Percentiles rank a stretch among this genome's conserved stretches.
These are phyloP conservation scores for Ophiostoma ulmi DNA, from an alignment of 2,329 filamentous ascomycete species.

Conservation along the genomic window DNA sequence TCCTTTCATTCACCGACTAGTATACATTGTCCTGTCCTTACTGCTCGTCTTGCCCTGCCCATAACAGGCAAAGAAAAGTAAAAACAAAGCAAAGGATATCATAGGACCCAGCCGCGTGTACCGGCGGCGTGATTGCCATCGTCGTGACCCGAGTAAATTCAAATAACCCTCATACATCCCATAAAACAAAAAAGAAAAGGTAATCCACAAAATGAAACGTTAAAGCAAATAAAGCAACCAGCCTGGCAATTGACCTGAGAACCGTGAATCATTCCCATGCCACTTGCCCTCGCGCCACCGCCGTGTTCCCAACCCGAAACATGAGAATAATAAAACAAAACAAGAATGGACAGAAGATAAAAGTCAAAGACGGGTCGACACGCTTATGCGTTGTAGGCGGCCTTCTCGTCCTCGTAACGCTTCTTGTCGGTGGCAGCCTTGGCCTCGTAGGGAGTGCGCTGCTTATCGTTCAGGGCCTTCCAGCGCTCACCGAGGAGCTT, in stretches of 20 bases:
- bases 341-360: conserved; percentile 17
- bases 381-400: conserved; percentile 64
- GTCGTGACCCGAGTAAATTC: conserved; percentile 26
- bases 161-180: conserved; percentile 26
- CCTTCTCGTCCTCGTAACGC: conserved; percentile 98
- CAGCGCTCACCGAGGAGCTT: conserved; percentile 97
- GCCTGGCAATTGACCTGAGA: conserved; percentile 25
- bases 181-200: conserved; percentile 26
- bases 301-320: conserved; percentile 25
- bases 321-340: conserved; percentile 23
- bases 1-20: conserved; percentile 8
- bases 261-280: conserved; percentile 27
- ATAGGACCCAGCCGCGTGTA: conserved; percentile 15
- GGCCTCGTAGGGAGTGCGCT: conserved; percentile 88
- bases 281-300: conserved; percentile 27
- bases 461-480: conserved; percentile 93
- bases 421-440: conserved; percentile 98
- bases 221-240: conserved; percentile 21
- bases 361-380: neutral
- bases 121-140: conserved; percentile 17
- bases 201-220: conserved; percentile 3
- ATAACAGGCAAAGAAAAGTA: neutral
- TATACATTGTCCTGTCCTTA: conserved; percentile 7
- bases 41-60: conserved; percentile 6
- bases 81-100: conserved; percentile 9